These are phyloP conservation scores for Hippophae tibetana DNA, from an alignment of 306 rosid species.

Conservation along the genomic window DNA sequence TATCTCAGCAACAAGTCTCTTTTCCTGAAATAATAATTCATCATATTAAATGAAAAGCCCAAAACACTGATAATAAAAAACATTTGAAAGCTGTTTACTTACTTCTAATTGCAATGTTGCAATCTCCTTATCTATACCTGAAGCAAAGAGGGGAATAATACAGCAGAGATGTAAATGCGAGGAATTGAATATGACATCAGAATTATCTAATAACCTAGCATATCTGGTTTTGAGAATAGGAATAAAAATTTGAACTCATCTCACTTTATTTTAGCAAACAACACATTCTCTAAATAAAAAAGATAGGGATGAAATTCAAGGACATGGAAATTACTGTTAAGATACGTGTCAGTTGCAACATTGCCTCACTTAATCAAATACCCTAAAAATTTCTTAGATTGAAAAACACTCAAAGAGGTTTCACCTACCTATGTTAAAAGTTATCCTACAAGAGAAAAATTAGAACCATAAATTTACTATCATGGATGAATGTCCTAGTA, in stretches of 20 bases:
- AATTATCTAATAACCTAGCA: background rate
- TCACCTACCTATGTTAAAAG: too few relatives aligned
- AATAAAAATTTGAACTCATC: background rate
- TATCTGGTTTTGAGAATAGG: background rate
- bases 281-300: too few relatives aligned
- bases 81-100: constrained; percentile 7
- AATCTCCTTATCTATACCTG: constrained; percentile 93
- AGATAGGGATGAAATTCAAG: too few relatives aligned
- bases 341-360: too few relatives aligned
- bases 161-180: background rate
- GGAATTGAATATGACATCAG: background rate
- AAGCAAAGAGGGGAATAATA: background rate
- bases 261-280: background rate
- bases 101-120: constrained; percentile 89
- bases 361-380: too few relatives aligned
- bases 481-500: too few relatives aligned
- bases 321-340: too few relatives aligned
- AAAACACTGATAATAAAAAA: background rate
- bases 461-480: too few relatives aligned
- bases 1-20: constrained; percentile 84
- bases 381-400: too few relatives aligned
- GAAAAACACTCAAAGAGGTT: too few relatives aligned
- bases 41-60: constrained; percentile 12
- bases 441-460: too few relatives aligned
- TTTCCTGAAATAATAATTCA: constrained; percentile 52